phyloP scores from a whole-genome alignment of 2,329 filamentous ascomycete genomes.

The Fusarium guadeloupense region DNA sequence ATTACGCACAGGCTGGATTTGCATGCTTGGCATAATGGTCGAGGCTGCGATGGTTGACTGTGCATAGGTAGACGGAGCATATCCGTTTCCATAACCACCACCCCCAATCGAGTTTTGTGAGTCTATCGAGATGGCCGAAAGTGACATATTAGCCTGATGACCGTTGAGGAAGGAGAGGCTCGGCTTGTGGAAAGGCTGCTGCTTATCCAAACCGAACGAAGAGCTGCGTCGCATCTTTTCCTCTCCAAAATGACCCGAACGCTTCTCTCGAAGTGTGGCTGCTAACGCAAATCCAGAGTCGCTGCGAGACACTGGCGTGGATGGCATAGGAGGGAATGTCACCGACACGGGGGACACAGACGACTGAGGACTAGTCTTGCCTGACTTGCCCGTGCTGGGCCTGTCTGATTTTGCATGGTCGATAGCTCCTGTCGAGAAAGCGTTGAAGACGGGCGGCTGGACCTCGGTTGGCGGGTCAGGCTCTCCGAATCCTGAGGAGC shows the following conservation, averaged over 20 bases:
- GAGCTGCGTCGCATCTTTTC: conserved; percentile 85
- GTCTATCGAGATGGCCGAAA: conserved; percentile 68
- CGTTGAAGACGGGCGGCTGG: conserved; percentile 84
- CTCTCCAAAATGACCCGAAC: conserved; percentile 89
- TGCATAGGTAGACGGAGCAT: conserved; percentile 85
- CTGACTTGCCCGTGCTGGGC: conserved; percentile 77
- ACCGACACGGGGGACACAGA: conserved; percentile 80
- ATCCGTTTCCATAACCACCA: conserved; percentile 67
- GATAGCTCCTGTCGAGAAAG: conserved; percentile 80
- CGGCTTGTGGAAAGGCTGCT: conserved; percentile 72
- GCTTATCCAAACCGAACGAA: conserved; percentile 85
- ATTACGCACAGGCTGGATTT: conserved; percentile 80
- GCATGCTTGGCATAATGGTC: conserved; percentile 86
- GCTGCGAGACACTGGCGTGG: conserved; percentile 83
- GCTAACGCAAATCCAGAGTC: conserved; percentile 92
- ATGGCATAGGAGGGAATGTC: conserved; percentile 78
- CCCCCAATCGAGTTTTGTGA: conserved; percentile 73
- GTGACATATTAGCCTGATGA: conserved; percentile 67
- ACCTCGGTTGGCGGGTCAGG: conserved; percentile 61
- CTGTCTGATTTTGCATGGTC: conserved; percentile 75
- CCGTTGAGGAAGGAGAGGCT: conserved; percentile 78
- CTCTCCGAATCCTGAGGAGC: conserved; percentile 86
- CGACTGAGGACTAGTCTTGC: conserved; percentile 68
- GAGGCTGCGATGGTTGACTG: conserved; percentile 87
- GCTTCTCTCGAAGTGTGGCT: conserved; percentile 88